A percentile compares a stretch with the other conserved stretches of the same genome.
phyloP scores from a whole-genome alignment of 352 stramenopile species.

The Globisporangium sylvaticum region DNA sequence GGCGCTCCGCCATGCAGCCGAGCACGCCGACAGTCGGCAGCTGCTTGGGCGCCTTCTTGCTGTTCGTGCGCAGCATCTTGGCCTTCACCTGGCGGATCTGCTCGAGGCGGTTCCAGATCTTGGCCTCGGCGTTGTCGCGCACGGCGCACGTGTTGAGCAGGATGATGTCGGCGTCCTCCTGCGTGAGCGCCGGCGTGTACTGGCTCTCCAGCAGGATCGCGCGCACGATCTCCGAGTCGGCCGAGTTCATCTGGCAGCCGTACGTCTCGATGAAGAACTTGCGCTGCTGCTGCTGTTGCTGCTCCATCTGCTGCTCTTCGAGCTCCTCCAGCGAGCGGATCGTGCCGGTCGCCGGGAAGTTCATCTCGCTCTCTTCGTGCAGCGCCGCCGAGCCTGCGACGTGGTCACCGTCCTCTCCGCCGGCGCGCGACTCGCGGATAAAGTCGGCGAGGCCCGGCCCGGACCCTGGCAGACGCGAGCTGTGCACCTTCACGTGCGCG shows the following conservation, averaged over 20 bases:
- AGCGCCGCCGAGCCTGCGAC: conserved; percentile 19
- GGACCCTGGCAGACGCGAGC: conserved; percentile 32
- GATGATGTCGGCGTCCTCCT: conserved; percentile 90
- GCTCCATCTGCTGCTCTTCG: conserved; percentile 22
- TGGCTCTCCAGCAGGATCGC: conserved; percentile 86
- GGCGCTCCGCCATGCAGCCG: conserved; percentile 99
- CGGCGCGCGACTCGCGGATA: conserved; percentile 42
- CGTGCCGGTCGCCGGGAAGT: conserved; percentile 41
- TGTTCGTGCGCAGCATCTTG: conserved; percentile 53
- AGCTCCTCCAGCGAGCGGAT: conserved; percentile 58
- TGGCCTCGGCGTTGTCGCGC: conserved; percentile 97
- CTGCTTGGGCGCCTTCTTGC: conserved; percentile 48
- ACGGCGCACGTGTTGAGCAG: conserved; percentile 99
- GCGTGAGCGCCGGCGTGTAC: conserved; percentile 54
- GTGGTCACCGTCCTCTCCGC: conserved; percentile 20
- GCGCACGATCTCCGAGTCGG: conserved; percentile 97
- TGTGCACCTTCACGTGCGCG: conserved; percentile 34
- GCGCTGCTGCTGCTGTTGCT: conserved; percentile 9
- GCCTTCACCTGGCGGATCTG: conserved; percentile 68
- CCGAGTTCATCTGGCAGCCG: conserved; percentile 99
- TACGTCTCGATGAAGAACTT: conserved; percentile 94
- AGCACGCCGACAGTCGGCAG: conserved; percentile 93
- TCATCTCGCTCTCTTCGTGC: conserved; percentile 69
- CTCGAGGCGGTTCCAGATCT: conserved; percentile 89
- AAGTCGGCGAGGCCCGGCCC: conserved; percentile 72